phyloP scores from a whole-genome alignment of 2,329 filamentous ascomycete genomes.

The Nothomitra cinnamomea region DNA sequence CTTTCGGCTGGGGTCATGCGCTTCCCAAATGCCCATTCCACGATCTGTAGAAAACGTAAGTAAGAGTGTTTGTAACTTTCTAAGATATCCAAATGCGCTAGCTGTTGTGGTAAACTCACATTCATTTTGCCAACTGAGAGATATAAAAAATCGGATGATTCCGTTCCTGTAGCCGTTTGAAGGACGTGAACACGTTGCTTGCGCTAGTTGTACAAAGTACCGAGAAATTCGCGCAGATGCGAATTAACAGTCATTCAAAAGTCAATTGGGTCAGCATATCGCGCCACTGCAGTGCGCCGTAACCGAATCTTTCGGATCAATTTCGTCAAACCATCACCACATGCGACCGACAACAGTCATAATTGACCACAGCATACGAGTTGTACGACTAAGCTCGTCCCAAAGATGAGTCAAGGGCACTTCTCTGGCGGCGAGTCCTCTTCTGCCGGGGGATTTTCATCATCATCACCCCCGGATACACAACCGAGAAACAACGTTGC shows the following conservation, averaged over 20 bases:
- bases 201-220: too few species aligned
- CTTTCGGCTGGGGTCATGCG: constrained; percentile 94
- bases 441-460: constrained; percentile 1
- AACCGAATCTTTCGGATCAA: background rate
- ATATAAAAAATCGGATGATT: background rate
- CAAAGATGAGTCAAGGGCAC: constrained; percentile 2
- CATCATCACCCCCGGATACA: background rate
- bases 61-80: background rate
- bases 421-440: background rate
- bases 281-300: background rate
- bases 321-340: background rate
- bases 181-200: too few species aligned
- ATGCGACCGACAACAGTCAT: background rate
- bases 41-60: constrained; percentile 42
- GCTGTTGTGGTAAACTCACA: constrained; percentile 24
- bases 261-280: background rate
- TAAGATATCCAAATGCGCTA: background rate
- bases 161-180: too few species aligned
- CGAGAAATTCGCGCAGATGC: too few species aligned
- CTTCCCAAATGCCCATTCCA: constrained; percentile 99
- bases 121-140: constrained; percentile 32
- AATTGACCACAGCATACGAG: background rate
- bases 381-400: background rate
- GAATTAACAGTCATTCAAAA: too few species aligned
- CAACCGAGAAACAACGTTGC: constrained; percentile 6